These are phyloP conservation scores for Alternaria arbusti DNA, from an alignment of 2,329 filamentous ascomycete genomes.

Conservation along the genomic window DNA sequence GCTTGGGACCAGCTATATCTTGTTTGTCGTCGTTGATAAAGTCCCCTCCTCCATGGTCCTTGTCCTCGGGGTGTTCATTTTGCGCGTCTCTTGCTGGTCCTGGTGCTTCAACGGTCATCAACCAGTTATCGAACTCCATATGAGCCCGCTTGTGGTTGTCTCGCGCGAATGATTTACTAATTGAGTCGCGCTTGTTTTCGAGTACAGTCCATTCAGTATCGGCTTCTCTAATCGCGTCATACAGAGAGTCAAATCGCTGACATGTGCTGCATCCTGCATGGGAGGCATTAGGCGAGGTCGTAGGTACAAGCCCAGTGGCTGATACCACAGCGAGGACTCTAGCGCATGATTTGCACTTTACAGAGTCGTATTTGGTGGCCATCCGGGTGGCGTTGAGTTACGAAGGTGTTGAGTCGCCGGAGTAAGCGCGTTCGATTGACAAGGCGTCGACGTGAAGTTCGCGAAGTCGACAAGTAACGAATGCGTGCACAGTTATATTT, in stretches of 20 bases:
- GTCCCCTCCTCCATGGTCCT: background rate
- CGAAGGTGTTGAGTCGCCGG: background rate
- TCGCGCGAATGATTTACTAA: slow-evolving; percentile 21
- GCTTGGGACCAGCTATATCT: slow-evolving; percentile 7
- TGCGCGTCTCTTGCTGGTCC: background rate
- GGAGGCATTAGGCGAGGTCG: background rate
- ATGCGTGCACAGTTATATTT: background rate
- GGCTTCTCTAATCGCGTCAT: slow-evolving; percentile 16
- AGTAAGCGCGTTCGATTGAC: background rate
- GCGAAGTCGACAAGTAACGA: background rate
- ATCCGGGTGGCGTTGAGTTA: background rate
- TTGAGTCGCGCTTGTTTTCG: slow-evolving; percentile 17
- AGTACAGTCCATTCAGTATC: slow-evolving; percentile 19
- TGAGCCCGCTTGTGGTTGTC: slow-evolving; percentile 19
- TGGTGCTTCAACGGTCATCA: slow-evolving; percentile 28
- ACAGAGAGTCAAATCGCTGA: slow-evolving; percentile 19
- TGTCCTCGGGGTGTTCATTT: background rate
- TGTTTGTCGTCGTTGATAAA: background rate
- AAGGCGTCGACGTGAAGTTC: background rate
- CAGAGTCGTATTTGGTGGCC: background rate
- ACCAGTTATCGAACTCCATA: slow-evolving; percentile 34
- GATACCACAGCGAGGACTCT: slow-evolving; percentile 16
- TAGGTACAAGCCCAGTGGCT: slow-evolving; percentile 13
- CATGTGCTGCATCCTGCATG: slow-evolving; percentile 25
- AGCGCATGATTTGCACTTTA: slow-evolving; percentile 14